A percentile compares a stretch with the other conserved stretches of the same genome.
Conservation (phyloP, 2,329 filamentous ascomycete species). For the Epichloe gansuensis region DNA sequence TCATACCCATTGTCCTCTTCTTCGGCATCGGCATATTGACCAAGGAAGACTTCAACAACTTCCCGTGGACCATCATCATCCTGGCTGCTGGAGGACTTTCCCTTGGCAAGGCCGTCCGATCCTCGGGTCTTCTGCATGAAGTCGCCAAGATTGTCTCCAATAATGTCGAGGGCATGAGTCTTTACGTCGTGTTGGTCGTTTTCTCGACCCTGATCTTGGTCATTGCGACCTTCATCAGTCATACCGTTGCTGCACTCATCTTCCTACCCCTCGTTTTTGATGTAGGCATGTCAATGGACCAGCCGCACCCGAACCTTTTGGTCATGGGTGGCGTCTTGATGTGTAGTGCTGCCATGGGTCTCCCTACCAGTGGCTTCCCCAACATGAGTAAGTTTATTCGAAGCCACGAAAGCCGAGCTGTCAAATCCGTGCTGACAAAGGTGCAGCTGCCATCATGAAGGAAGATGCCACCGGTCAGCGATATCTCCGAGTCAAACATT, state of each 20-base stretch:
- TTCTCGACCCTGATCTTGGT: slow-evolving; percentile 78
- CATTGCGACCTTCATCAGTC: slow-evolving; percentile 93
- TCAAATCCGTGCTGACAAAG: slow-evolving; percentile 10
- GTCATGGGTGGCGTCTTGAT: slow-evolving; percentile 94
- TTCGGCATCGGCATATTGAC: slow-evolving; percentile 93
- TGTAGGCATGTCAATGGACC: slow-evolving; percentile 71
- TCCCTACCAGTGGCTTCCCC: slow-evolving; percentile 92
- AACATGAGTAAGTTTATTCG: slow-evolving; percentile 80
- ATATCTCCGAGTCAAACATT: slow-evolving; percentile 86
- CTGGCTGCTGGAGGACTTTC: slow-evolving; percentile 86
- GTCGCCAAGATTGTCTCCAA: slow-evolving; percentile 67
- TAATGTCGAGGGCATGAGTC: slow-evolving; percentile 60
- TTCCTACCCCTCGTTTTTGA: slow-evolving; percentile 81
- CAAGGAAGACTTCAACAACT: slow-evolving; percentile 99
- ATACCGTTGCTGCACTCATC: slow-evolving; percentile 92
- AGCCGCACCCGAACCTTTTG: slow-evolving; percentile 85
- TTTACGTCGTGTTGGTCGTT: slow-evolving; percentile 78
- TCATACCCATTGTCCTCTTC: slow-evolving; percentile 90
- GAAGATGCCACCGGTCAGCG: slow-evolving; percentile 87
- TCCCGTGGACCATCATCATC: slow-evolving; percentile 99
- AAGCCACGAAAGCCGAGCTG: background rate
- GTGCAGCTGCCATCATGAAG: slow-evolving; percentile 91
- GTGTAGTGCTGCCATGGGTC: slow-evolving; percentile 90
- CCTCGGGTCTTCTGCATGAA: slow-evolving; percentile 80
- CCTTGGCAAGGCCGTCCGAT: slow-evolving; percentile 86